phyloP scores from a whole-genome alignment of 768 basidiomycete genomes.

The Naganishia antarctica region DNA sequence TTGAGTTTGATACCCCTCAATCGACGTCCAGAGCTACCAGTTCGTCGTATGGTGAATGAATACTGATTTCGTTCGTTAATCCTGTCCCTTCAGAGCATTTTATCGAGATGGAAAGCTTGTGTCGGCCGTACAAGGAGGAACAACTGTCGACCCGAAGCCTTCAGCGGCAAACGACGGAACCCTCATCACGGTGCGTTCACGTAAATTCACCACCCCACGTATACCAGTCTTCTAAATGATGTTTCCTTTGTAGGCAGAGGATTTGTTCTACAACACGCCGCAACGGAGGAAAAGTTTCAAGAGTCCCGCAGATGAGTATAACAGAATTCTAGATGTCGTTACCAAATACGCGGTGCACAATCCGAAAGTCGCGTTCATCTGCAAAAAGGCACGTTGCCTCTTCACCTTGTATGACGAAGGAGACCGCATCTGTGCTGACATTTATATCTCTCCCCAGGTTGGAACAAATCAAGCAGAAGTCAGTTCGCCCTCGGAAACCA shows the following conservation, averaged over 20 bases:
- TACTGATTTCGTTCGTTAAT: no score
- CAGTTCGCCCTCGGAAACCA: slow-evolving; percentile 68
- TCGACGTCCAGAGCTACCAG: no score
- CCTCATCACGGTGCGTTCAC: slow-evolving; percentile 63
- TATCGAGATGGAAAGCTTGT: slow-evolving; percentile 74
- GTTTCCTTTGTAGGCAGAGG: slow-evolving; percentile 67
- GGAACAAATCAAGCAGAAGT: slow-evolving; percentile 72
- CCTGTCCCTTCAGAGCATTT: slow-evolving; percentile 73
- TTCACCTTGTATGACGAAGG: not conserved
- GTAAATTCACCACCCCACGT: not conserved
- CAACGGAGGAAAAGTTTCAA: slow-evolving; percentile 78
- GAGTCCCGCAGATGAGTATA: slow-evolving; percentile 82
- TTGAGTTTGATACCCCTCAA: no score
- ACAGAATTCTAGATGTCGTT: slow-evolving; percentile 81
- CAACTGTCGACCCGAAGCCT: slow-evolving; percentile 74
- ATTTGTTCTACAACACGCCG: slow-evolving; percentile 90
- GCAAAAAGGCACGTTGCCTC: slow-evolving; percentile 67
- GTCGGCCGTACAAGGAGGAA: slow-evolving; percentile 48
- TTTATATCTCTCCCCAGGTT: slow-evolving; percentile 52
- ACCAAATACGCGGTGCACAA: slow-evolving; percentile 94
- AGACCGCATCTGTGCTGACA: not conserved
- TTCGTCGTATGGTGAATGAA: no score
- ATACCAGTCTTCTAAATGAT: not conserved
- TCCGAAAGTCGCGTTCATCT: slow-evolving; percentile 75
- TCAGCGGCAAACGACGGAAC: slow-evolving; percentile 95